Conservation (phyloP, 805 yeast genomes). For the Candida railenensis region DNA sequence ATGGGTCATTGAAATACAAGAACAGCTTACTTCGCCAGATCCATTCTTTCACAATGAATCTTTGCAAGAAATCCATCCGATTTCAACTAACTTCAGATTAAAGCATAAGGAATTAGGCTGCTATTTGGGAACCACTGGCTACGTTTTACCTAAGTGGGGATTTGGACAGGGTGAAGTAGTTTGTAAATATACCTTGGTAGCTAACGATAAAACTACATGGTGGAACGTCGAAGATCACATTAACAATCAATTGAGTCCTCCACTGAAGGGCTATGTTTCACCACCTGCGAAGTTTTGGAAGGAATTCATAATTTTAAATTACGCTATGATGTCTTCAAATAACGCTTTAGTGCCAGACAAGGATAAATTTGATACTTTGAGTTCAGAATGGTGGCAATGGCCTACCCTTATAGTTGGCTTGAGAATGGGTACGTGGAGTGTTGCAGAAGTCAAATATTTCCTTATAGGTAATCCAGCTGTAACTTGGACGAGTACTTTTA, state of each 20-base stretch:
- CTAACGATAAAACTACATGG: constrained; percentile 65
- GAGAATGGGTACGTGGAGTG: constrained; percentile 73
- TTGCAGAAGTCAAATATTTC: constrained; percentile 58
- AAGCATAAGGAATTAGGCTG: constrained; percentile 65
- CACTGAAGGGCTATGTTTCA: constrained; percentile 30
- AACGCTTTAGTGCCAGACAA: constrained; percentile 78
- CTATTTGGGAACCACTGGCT: constrained; percentile 74
- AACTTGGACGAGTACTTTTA: constrained; percentile 52
- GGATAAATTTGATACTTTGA: constrained; percentile 69
- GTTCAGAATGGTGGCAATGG: constrained; percentile 86
- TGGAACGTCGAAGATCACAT: constrained; percentile 79
- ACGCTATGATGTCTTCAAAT: constrained; percentile 87
- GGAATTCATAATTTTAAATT: constrained; percentile 71
- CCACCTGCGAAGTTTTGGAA: constrained; percentile 57
- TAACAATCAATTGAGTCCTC: constrained; percentile 45
- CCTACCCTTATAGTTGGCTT: constrained; percentile 76
- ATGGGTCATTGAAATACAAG: constrained; percentile 84
- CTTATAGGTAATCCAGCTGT: constrained; percentile 76
- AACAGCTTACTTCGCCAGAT: constrained; percentile 48
- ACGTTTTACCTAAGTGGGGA: constrained; percentile 77
- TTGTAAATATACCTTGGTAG: constrained; percentile 54
- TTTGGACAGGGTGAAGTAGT: constrained; percentile 80
- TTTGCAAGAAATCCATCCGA: constrained; percentile 59
- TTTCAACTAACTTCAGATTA: constrained; percentile 71
- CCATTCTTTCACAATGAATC: constrained; percentile 48